phyloP scores from a whole-genome alignment of 495 filamentous ascomycete genomes.

The Talaromyces nanjingensis region DNA sequence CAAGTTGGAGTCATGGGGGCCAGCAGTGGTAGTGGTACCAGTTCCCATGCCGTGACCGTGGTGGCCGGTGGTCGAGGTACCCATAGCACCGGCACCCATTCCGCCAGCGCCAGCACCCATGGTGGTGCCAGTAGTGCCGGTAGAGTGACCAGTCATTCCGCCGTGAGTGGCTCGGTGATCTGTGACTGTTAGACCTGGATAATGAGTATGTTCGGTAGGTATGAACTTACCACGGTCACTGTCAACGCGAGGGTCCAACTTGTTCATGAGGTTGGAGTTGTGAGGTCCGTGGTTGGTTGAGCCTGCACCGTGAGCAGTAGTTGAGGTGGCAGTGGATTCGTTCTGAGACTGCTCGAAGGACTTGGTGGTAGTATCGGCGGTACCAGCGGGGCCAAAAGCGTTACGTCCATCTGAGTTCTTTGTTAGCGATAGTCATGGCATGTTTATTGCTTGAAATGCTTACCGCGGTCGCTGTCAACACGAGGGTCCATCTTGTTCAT shows the following conservation, averaged over 20 bases:
- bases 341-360: conserved; percentile 4
- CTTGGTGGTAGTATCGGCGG: conserved; percentile 1
- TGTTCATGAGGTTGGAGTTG: conserved; percentile 33
- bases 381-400: not conserved
- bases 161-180: not conserved
- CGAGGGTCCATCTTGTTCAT: conserved; percentile 40
- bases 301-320: not conserved
- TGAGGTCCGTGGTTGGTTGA: conserved; percentile 25
- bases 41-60: conserved; percentile 21
- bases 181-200: not conserved
- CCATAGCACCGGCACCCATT: not conserved
- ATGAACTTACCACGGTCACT: not conserved
- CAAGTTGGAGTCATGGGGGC: conserved; percentile 23
- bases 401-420: not conserved
- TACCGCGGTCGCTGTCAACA: conserved; percentile 32
- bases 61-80: conserved; percentile 16
- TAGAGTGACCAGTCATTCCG: conserved; percentile 5
- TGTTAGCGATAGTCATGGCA: not conserved
- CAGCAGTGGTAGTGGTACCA: conserved; percentile 16
- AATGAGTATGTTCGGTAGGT: not conserved
- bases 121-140: not conserved
- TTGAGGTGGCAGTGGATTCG: not conserved
- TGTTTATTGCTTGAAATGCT: not conserved
- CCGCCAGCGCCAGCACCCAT: conserved; percentile 1
- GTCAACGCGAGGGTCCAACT: conserved; percentile 45